These are phyloP conservation scores for Pythium pyrilobum DNA, from an alignment of 352 stramenopile genomes.

Conservation along the genomic window DNA sequence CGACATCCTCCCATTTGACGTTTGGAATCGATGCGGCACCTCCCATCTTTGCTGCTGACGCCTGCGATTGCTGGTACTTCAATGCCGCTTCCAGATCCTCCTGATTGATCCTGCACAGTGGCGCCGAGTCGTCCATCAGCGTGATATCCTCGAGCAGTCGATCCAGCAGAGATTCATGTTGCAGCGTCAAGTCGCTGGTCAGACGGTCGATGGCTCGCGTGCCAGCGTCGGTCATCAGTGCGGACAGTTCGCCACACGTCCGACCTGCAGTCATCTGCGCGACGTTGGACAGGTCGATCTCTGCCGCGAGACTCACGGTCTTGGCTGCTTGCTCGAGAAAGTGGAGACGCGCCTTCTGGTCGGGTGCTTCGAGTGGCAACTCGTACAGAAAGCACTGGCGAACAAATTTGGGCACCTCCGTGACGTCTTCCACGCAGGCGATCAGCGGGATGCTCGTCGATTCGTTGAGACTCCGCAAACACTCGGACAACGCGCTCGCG, in stretches of 20 bases:
- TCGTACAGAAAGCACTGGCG: conserved; percentile 81
- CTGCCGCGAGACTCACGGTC: conserved; percentile 29
- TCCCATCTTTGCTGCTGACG: conserved; percentile 56
- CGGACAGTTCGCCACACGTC: conserved; percentile 66
- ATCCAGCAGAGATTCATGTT: conserved; percentile 21
- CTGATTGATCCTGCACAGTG: conserved; percentile 27
- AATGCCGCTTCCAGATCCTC: conserved; percentile 49
- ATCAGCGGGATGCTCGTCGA: no score
- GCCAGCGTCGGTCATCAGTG: conserved; percentile 60
- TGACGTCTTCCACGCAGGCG: conserved; percentile 73
- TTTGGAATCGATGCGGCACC: conserved; percentile 86
- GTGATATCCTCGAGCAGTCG: conserved; percentile 8
- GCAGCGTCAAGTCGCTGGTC: conserved; percentile 16
- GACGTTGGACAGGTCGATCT: conserved; percentile 51
- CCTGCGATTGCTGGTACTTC: conserved; percentile 62
- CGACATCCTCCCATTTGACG: conserved; percentile 98
- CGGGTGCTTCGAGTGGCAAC: conserved; percentile 54
- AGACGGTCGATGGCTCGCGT: conserved; percentile 45
- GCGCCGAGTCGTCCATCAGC: not conserved
- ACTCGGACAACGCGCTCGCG: conserved; percentile 56
- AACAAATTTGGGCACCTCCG: conserved; percentile 75
- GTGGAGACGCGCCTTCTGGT: conserved; percentile 42
- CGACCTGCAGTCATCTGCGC: conserved; percentile 67
- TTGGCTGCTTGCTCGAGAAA: conserved; percentile 46
- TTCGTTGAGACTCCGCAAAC: conserved; percentile 50